A percentile compares a stretch with the other conserved stretches of the same genome.
These are phyloP conservation scores for Ceratobasidium sp. DNA, from an alignment of 1,284 basidiomycete genomes.

Conservation along the genomic window DNA sequence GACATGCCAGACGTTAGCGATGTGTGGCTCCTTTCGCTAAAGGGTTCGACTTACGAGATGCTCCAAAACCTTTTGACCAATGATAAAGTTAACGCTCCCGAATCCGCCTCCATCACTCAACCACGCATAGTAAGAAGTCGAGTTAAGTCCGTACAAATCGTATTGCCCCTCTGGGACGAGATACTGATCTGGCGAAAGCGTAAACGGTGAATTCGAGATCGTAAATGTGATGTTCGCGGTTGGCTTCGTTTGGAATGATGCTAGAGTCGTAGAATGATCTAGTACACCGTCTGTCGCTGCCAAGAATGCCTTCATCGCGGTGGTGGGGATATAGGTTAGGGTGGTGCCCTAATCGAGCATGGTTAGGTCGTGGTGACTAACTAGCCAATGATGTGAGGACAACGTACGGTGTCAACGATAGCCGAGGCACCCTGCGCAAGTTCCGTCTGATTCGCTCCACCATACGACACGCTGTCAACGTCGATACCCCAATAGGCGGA, in stretches of 20 bases:
- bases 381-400: neutral
- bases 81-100: constrained; percentile 37
- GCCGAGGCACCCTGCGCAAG: constrained; percentile 7
- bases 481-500: constrained; percentile 44
- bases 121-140: constrained; percentile 16
- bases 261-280: constrained; percentile 17
- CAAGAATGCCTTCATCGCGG: constrained; percentile 29
- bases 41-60: constrained; percentile 16
- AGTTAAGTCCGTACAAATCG: constrained; percentile 21
- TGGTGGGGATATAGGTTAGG: constrained; percentile 41
- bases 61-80: constrained; percentile 46
- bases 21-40: neutral
- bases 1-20: neutral
- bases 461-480: constrained; percentile 34
- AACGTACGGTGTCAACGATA: constrained; percentile 41
- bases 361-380: neutral
- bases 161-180: constrained; percentile 30
- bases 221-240: constrained; percentile 24
- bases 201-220: constrained; percentile 4
- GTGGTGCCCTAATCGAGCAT: constrained; percentile 30
- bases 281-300: constrained; percentile 19
- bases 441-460: neutral
- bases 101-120: constrained; percentile 23
- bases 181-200: constrained; percentile 45
- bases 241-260: constrained; percentile 1